These are phyloP conservation scores for Elaeis oleifera DNA, from an alignment of 202 grass and related monocot genomes.

Conservation along the genomic window DNA sequence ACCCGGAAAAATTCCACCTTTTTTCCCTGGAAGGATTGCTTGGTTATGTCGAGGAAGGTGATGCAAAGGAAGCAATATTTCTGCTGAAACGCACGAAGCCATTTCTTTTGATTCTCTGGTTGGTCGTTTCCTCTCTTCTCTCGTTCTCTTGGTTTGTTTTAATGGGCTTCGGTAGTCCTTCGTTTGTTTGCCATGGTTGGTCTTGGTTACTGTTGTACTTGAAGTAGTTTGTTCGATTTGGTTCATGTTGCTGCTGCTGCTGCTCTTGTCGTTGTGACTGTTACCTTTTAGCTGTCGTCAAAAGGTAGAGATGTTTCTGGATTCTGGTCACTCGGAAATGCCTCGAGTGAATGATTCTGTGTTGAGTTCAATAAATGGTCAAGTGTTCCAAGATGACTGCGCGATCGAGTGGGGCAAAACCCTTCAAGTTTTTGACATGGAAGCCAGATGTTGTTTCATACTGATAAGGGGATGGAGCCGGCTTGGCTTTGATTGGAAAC, in stretches of 20 bases:
- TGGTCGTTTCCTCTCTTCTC: constrained; percentile 30
- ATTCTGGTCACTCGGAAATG: too few species aligned
- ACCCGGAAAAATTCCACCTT: too few species aligned
- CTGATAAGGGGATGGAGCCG: constrained; percentile 11
- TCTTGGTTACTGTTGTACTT: constrained; percentile 28
- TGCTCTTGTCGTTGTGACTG: too few species aligned
- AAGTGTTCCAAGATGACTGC: constrained; percentile 11
- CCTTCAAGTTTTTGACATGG: constrained; percentile 13
- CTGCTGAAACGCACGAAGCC: too few species aligned
- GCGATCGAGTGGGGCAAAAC: neutral
- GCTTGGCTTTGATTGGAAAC: constrained; percentile 23
- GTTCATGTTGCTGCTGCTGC: too few species aligned
- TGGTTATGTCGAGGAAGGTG: constrained; percentile 16
- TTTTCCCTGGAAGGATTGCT: constrained; percentile 16
- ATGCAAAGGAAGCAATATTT: constrained; percentile 1
- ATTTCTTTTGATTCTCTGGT: constrained; percentile 26
- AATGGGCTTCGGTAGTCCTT: constrained; percentile 26
- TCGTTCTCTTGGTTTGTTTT: constrained; percentile 46
- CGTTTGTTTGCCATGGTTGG: constrained; percentile 37
- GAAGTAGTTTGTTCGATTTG: neutral
- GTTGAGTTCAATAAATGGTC: constrained; percentile 21
- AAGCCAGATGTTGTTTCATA: constrained; percentile 28
- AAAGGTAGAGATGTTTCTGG: too few species aligned
- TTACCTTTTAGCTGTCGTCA: too few species aligned
- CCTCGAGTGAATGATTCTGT: constrained; percentile 11